Conservation (phyloP, 139 green algal species). For the Yamagishiella unicocca region DNA sequence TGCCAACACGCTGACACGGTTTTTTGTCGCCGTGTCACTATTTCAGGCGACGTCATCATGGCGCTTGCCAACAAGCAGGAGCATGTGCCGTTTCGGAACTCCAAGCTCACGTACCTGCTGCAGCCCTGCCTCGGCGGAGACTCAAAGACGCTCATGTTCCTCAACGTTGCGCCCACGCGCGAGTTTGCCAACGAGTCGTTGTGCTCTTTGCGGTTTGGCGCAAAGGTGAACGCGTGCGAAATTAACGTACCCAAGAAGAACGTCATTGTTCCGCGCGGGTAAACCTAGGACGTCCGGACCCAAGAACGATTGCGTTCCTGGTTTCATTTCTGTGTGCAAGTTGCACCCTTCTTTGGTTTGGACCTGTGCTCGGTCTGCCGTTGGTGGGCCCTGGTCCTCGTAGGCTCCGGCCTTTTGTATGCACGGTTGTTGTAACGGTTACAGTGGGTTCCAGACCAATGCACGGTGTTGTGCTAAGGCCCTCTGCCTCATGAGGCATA, state of each 20-base stretch:
- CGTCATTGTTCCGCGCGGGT: constrained; percentile 36
- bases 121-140: constrained; percentile 91
- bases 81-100: constrained; percentile 97
- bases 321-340: too few relatives aligned
- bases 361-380: too few relatives aligned
- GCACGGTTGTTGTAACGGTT: too few relatives aligned
- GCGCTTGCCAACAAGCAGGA: constrained; percentile 89
- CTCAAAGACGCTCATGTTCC: constrained; percentile 96
- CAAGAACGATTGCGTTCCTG: too few relatives aligned
- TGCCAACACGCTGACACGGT: neutral
- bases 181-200: constrained; percentile 83
- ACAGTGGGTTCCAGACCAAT: too few relatives aligned
- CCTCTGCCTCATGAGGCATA: too few relatives aligned
- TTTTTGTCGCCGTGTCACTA: neutral
- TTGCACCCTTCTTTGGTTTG: too few relatives aligned
- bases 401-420: too few relatives aligned
- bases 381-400: too few relatives aligned
- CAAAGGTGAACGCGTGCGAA: constrained; percentile 91
- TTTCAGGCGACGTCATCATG: constrained; percentile 93
- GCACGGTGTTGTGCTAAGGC: too few relatives aligned
- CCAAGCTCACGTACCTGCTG: constrained; percentile 92
- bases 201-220: constrained; percentile 91
- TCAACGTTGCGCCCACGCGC: constrained; percentile 85
- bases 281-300: too few relatives aligned
- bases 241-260: constrained; percentile 66